Evolutionary conservation across 495 filamentous ascomycete species (phyloP).

Genomic region (Aspergillus cavernicola): DNA sequence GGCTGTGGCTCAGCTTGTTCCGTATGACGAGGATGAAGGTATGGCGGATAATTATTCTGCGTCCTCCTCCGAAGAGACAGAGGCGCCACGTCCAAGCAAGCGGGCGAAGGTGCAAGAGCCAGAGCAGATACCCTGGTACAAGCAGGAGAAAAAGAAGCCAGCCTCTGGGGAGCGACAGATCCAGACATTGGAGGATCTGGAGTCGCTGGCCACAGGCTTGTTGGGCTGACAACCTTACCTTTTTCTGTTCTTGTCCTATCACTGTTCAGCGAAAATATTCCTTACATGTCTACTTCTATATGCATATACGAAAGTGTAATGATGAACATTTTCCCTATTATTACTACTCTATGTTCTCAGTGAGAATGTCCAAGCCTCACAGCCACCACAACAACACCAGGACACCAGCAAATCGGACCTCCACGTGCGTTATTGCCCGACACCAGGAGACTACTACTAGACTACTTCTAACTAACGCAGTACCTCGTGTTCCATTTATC

Average conservation of each 20-base stretch:
- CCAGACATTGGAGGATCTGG: slow-evolving; percentile 84
- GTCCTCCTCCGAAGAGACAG: slow-evolving; percentile 30
- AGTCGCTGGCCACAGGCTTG: slow-evolving; percentile 79
- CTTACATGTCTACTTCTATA: background rate
- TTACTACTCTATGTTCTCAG: background rate
- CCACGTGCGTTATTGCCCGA: background rate
- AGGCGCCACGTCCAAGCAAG: slow-evolving; percentile 35
- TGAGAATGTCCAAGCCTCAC: background rate
- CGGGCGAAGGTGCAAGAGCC: slow-evolving; percentile 39
- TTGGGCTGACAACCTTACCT: slow-evolving; percentile 51
- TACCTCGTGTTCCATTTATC: background rate
- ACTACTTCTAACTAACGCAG: background rate
- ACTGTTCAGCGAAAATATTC: background rate
- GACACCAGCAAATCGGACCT: background rate
- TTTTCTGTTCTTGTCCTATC: background rate
- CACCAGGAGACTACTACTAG: too few relatives aligned
- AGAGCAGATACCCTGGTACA: slow-evolving; percentile 38
- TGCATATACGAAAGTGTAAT: background rate
- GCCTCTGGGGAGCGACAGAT: slow-evolving; percentile 49
- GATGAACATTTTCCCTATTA: background rate
- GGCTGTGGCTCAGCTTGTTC: slow-evolving; percentile 39
- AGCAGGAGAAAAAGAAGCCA: slow-evolving; percentile 41
- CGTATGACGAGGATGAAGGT: slow-evolving; percentile 35
- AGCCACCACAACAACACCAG: background rate
- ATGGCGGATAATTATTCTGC: slow-evolving; percentile 39